Evolutionary conservation across 2,329 filamentous ascomycete genomes (phyloP).

Genomic region (Phyllosticta citribraziliensis): DNA sequence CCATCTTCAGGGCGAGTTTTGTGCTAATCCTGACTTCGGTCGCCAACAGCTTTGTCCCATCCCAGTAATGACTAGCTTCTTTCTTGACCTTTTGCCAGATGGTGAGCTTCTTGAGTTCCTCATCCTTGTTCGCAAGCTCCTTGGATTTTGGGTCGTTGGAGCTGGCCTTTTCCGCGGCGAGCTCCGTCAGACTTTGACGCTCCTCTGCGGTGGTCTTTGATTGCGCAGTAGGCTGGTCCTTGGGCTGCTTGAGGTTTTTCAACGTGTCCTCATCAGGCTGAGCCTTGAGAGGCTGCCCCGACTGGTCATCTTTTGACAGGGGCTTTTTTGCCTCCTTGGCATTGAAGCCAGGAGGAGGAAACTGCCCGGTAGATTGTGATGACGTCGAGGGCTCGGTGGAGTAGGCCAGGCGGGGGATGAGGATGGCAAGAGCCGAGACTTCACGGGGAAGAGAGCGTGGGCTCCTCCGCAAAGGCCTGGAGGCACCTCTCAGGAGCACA

Average conservation of each 20-base stretch:
- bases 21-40: conserved; percentile 91
- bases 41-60: conserved; percentile 88
- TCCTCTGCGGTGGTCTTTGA: conserved; percentile 40
- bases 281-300: conserved; percentile 18
- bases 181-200: conserved; percentile 47
- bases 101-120: conserved; percentile 77
- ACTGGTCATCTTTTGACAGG: conserved; percentile 46
- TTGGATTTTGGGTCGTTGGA: conserved; percentile 41
- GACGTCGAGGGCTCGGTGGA: conserved; percentile 49
- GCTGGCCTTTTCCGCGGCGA: conserved; percentile 51
- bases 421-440: conserved; percentile 47
- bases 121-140: conserved; percentile 52
- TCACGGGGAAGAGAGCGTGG: conserved; percentile 38
- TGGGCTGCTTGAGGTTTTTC: conserved; percentile 21
- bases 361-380: conserved; percentile 39
- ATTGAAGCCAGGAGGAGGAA: conserved; percentile 83
- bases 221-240: conserved; percentile 31
- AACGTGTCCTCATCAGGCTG: conserved; percentile 16
- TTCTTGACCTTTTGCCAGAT: conserved; percentile 90
- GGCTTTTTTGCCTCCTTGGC: conserved; percentile 83
- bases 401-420: conserved; percentile 44
- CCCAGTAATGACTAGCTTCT: conserved; percentile 91
- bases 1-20: conserved; percentile 90
- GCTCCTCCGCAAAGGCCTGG: conserved; percentile 31
- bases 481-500: conserved; percentile 36